Percentiles rank a stretch among this genome's conserved stretches.
These are phyloP conservation scores for Mycena filopes DNA, from an alignment of 768 basidiomycete species.

Conservation along the genomic window DNA sequence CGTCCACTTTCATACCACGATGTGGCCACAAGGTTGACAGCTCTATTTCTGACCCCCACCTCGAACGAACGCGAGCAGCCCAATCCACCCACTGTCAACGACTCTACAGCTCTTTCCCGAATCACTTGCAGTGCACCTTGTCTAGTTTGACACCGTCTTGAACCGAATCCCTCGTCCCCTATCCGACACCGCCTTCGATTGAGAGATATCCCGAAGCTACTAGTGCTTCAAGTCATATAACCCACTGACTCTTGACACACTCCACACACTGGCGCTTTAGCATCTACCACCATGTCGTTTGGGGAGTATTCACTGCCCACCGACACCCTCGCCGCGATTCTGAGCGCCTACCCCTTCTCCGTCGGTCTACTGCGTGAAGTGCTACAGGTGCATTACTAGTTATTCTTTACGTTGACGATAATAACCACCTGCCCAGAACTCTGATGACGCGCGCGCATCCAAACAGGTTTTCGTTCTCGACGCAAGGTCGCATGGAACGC, in stretches of 20 bases:
- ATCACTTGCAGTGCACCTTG: too few relatives aligned
- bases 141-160: too few relatives aligned
- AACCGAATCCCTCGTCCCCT: too few relatives aligned
- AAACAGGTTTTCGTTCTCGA: slow-evolving; percentile 57
- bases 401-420: too few relatives aligned
- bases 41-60: too few relatives aligned
- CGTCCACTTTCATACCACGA: too few relatives aligned
- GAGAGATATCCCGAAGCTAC: neutral
- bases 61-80: too few relatives aligned
- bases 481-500: slow-evolving; percentile 41
- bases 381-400: slow-evolving; percentile 31
- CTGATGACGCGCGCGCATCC: slow-evolving; percentile 57
- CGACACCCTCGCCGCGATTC: slow-evolving; percentile 44
- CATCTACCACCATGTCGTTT: slow-evolving; percentile 23
- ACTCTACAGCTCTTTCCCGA: too few relatives aligned
- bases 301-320: slow-evolving; percentile 34
- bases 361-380: slow-evolving; percentile 57
- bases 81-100: too few relatives aligned
- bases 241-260: neutral
- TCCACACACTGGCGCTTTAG: too few relatives aligned
- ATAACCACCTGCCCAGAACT: slow-evolving; percentile 47
- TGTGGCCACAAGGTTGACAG: too few relatives aligned
- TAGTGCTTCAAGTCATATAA: neutral
- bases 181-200: too few relatives aligned
- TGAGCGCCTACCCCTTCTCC: slow-evolving; percentile 57